Conservation (phyloP, 257 asterid genomes). For the Nicotiana sylvestris region DNA sequence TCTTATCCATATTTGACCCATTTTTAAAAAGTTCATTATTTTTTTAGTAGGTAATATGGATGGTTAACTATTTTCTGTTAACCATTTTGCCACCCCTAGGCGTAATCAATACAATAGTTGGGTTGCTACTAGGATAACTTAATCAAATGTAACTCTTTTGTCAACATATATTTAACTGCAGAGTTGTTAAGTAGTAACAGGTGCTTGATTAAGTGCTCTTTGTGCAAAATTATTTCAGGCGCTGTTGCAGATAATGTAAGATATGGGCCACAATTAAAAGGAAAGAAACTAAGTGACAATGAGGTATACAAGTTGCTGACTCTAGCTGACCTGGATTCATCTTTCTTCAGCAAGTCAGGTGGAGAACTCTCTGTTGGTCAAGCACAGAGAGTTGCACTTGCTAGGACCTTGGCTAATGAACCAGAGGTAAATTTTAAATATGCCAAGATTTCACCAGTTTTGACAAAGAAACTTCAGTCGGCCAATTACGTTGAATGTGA, state of each 20-base stretch:
- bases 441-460: not conserved
- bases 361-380: constrained; percentile 76
- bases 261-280: constrained; percentile 64
- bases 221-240: constrained; percentile 31
- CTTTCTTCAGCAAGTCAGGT: constrained; percentile 54
- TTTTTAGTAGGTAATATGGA: no score
- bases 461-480: not conserved
- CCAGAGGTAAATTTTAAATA: constrained; percentile 45
- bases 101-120: no score
- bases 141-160: no score
- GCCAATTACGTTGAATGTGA: not conserved
- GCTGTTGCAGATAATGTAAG: constrained; percentile 69
- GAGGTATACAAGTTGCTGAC: constrained; percentile 55
- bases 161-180: not conserved
- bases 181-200: not conserved
- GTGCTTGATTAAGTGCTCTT: not conserved
- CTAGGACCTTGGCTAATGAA: constrained; percentile 74
- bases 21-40: no score
- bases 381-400: constrained; percentile 86
- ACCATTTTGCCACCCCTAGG: no score
- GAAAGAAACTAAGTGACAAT: constrained; percentile 47
- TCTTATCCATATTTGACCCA: no score
- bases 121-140: no score
- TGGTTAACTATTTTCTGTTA: no score
- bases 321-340: constrained; percentile 67